Evolutionary conservation across 441 rosid genomes (phyloP).

Genomic region (Gossypium lobatum): DNA sequence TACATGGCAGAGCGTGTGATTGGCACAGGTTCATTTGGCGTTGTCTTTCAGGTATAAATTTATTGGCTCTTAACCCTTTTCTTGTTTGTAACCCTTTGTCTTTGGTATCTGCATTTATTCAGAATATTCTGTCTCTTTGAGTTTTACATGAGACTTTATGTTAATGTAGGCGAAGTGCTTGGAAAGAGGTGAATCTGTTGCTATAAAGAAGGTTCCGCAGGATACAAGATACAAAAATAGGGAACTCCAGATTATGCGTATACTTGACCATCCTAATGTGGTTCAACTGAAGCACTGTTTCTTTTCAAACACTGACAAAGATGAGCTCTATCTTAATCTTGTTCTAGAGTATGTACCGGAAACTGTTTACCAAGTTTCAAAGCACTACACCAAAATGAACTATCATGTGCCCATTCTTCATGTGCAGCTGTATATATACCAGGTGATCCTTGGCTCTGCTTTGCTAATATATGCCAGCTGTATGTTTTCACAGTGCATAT

Average conservation of each 20-base stretch:
- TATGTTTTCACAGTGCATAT: neutral
- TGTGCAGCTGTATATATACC: conserved; percentile 70
- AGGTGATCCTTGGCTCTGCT: conserved; percentile 37
- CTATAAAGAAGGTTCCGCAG: conserved; percentile 88
- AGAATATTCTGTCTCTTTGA: neutral
- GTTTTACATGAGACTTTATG: neutral
- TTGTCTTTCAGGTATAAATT: conserved; percentile 73
- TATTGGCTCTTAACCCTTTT: conserved; percentile 2
- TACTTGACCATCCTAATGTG: conserved; percentile 71
- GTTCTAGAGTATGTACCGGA: conserved; percentile 77
- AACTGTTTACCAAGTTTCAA: conserved; percentile 64
- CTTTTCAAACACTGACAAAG: conserved; percentile 71
- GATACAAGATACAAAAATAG: conserved; percentile 94
- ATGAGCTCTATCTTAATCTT: conserved; percentile 72
- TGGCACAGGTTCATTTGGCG: conserved; percentile 87
- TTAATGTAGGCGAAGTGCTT: conserved; percentile 69
- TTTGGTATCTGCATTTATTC: neutral
- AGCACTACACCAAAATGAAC: conserved; percentile 62
- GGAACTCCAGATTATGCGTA: conserved; percentile 72
- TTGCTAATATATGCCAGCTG: conserved; percentile 9
- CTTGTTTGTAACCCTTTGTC: neutral
- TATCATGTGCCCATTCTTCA: conserved; percentile 59
- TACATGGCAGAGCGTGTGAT: conserved; percentile 85
- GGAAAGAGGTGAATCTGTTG: conserved; percentile 72
- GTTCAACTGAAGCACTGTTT: conserved; percentile 73